Conservation (phyloP, 1,284 basidiomycete genomes). For the Ceratobasidium sp. region DNA sequence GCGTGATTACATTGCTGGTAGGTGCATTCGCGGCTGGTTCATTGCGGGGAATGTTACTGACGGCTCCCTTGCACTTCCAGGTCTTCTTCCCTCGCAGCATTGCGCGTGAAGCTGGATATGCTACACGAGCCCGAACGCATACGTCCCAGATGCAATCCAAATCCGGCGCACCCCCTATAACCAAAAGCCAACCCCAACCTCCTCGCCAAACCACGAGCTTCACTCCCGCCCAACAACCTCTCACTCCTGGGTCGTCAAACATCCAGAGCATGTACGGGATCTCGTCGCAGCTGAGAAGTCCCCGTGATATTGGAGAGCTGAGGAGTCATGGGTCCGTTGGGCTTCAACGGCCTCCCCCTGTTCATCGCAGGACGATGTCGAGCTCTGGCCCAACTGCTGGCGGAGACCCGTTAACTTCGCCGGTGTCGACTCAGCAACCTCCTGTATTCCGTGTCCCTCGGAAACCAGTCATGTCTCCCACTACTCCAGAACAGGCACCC, state of each 20-base stretch:
- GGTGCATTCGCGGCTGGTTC: conserved; percentile 52
- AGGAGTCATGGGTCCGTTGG: neutral
- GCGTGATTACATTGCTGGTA: conserved; percentile 79
- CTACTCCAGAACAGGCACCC: neutral
- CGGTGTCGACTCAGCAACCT: neutral
- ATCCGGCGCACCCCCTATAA: neutral
- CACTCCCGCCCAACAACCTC: conserved; percentile 10
- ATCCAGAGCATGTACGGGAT: neutral
- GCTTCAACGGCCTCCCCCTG: conserved; percentile 2
- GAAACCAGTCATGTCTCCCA: neutral
- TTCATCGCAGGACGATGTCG: conserved; percentile 13
- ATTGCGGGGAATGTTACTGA: neutral
- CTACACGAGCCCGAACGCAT: conserved; percentile 25
- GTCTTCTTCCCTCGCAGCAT: conserved; percentile 42
- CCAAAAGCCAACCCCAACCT: conserved; percentile 15
- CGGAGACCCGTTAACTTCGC: neutral
- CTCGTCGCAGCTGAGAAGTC: neutral
- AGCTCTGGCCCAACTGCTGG: neutral
- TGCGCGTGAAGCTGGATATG: conserved; percentile 41
- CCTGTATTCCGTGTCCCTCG: neutral
- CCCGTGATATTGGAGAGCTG: neutral
- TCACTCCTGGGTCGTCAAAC: conserved; percentile 19
- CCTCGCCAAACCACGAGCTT: neutral
- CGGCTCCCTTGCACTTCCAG: conserved; percentile 2
- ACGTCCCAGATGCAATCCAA: conserved; percentile 19